These are phyloP conservation scores for Colletotrichum eleusines DNA, from an alignment of 2,329 filamentous ascomycete genomes.

Conservation along the genomic window DNA sequence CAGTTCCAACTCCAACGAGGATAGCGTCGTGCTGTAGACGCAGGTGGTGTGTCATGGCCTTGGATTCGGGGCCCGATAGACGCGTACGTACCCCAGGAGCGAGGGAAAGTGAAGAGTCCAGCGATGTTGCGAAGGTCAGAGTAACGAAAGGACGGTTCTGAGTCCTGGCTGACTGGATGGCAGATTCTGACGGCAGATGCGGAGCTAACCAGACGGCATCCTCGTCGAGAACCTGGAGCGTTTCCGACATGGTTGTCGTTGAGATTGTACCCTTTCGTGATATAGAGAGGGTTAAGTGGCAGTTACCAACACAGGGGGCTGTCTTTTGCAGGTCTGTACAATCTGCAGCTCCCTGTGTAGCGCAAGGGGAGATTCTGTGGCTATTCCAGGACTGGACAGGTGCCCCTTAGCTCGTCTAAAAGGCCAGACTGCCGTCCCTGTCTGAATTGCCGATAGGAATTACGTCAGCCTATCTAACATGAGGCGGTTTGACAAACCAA, in stretches of 20 bases:
- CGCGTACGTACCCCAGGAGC: slow-evolving; percentile 83
- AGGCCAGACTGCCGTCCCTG: slow-evolving; percentile 23
- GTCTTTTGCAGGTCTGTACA: slow-evolving; percentile 9
- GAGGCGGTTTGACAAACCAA: slow-evolving; percentile 6
- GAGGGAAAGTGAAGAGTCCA: slow-evolving; percentile 84
- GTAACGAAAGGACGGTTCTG: slow-evolving; percentile 69
- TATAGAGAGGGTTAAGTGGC: slow-evolving; percentile 12
- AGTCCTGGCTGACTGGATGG: slow-evolving; percentile 21
- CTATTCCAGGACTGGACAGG: slow-evolving; percentile 28
- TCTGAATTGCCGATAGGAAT: slow-evolving; percentile 15
- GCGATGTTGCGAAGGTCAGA: slow-evolving; percentile 89
- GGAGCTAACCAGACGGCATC: slow-evolving; percentile 49
- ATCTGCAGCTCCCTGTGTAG: slow-evolving; percentile 25
- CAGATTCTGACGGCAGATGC: slow-evolving; percentile 44
- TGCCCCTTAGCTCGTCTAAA: slow-evolving; percentile 33
- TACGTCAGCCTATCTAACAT: slow-evolving; percentile 18
- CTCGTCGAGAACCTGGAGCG: slow-evolving; percentile 42
- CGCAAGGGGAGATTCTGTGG: slow-evolving; percentile 27
- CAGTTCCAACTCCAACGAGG: slow-evolving; percentile 85
- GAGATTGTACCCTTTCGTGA: slow-evolving; percentile 4
- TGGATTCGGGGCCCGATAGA: slow-evolving; percentile 85
- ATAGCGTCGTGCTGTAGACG: slow-evolving; percentile 87
- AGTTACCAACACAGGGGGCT: background rate
- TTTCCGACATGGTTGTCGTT: slow-evolving; percentile 45
- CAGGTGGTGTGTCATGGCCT: slow-evolving; percentile 93